phyloP scores from a whole-genome alignment of 1,139 yeast genomes.

The Williopsis jadinii region DNA sequence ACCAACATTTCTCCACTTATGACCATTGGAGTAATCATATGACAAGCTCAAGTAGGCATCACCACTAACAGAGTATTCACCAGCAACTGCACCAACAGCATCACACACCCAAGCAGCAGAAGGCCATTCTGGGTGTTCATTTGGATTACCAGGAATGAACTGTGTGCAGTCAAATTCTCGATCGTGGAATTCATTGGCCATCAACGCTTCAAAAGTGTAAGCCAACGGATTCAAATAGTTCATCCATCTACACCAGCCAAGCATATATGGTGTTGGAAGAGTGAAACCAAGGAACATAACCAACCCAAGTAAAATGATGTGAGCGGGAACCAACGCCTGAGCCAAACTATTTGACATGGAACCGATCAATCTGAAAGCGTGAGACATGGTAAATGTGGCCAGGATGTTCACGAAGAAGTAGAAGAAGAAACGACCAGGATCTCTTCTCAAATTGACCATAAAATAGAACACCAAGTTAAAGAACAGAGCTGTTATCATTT shows the following conservation, averaged over 20 bases:
- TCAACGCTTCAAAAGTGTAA: constrained; percentile 60
- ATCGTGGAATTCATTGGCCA: constrained; percentile 45
- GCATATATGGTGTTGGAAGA: constrained; percentile 59
- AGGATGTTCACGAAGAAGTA: constrained; percentile 47
- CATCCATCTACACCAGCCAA: constrained; percentile 78
- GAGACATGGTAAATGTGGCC: constrained; percentile 62
- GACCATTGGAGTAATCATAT: constrained; percentile 49
- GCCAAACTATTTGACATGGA: constrained; percentile 52
- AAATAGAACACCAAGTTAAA: constrained; percentile 63
- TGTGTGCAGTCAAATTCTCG: constrained; percentile 36
- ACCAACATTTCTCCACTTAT: constrained; percentile 85
- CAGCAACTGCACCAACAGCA: constrained; percentile 58
- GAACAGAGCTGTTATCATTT: constrained; percentile 43
- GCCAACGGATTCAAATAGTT: constrained; percentile 66
- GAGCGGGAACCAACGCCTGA: constrained; percentile 70
- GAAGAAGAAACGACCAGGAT: constrained; percentile 64
- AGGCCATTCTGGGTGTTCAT: constrained; percentile 30
- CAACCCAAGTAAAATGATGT: constrained; percentile 52
- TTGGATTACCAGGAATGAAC: constrained; percentile 38
- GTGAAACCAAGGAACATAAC: constrained; percentile 74
- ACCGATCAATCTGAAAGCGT: constrained; percentile 66
- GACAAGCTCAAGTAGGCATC: constrained; percentile 44
- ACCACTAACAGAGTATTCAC: constrained; percentile 49
- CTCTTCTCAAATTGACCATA: constrained; percentile 58
- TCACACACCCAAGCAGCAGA: constrained; percentile 49